A percentile compares a stretch with the other conserved stretches of the same genome.
Evolutionary conservation across 2,329 filamentous ascomycete genomes (phyloP).

Genomic region (Colletotrichum zoysiae): DNA sequence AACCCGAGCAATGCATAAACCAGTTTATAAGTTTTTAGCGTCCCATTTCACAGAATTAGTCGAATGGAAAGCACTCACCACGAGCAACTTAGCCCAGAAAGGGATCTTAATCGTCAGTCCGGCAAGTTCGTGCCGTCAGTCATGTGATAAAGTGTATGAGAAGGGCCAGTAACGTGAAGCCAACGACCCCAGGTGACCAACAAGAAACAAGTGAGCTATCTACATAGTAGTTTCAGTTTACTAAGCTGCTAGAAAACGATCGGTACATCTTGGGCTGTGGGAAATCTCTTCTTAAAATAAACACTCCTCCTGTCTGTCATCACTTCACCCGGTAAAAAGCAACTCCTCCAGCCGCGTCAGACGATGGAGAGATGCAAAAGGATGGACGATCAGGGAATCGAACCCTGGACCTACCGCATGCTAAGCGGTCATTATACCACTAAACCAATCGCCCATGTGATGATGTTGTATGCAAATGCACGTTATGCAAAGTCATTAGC

Average conservation of each 20-base stretch:
- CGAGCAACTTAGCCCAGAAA: too few species aligned
- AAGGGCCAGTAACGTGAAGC: background rate
- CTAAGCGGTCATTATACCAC: conserved; percentile 42
- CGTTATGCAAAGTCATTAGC: too few species aligned
- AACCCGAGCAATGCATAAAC: too few species aligned
- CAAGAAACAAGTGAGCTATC: background rate
- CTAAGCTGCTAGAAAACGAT: too few species aligned
- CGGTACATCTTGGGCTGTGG: background rate
- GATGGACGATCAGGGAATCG: conserved; percentile 41
- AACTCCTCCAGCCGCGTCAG: too few species aligned
- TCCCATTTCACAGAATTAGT: too few species aligned
- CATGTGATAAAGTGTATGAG: background rate
- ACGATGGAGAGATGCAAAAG: background rate
- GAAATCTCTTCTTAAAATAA: background rate
- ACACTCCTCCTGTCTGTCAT: background rate
- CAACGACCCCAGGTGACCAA: background rate
- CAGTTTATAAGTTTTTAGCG: too few species aligned
- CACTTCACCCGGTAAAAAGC: background rate
- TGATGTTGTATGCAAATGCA: too few species aligned
- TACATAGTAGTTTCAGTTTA: too few species aligned
- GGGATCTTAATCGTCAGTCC: too few species aligned
- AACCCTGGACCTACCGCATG: conserved; percentile 41
- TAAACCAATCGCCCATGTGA: conserved; percentile 32
- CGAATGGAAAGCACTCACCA: too few species aligned
- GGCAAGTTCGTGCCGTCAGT: too few species aligned